Conservation (phyloP, 495 filamentous ascomycete genomes). For the Filosporella fistucella region DNA sequence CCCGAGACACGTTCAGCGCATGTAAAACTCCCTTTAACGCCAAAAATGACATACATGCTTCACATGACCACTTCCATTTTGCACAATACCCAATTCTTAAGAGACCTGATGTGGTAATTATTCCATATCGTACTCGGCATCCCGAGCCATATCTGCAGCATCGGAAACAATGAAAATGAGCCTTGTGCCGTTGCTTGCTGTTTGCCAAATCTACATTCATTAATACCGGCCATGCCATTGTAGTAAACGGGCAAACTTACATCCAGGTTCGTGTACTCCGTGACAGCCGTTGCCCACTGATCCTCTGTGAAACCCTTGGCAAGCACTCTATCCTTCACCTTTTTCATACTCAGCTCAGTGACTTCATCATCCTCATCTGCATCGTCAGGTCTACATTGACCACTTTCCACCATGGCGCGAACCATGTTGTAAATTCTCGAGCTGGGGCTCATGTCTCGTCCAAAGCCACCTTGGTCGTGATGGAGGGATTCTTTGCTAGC, state of each 20-base stretch:
- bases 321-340: slow-evolving; percentile 83
- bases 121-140: slow-evolving; percentile 8
- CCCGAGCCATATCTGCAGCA: slow-evolving; percentile 20
- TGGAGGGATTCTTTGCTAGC: slow-evolving; percentile 85
- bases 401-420: slow-evolving; percentile 74
- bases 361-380: slow-evolving; percentile 53
- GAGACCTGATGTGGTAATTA: background rate
- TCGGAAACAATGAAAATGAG: slow-evolving; percentile 62
- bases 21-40: background rate
- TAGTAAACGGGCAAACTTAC: slow-evolving; percentile 53
- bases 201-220: slow-evolving; percentile 83
- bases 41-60: background rate
- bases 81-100: background rate
- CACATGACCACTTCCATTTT: background rate
- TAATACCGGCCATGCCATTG: slow-evolving; percentile 12
- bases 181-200: slow-evolving; percentile 75
- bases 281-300: slow-evolving; percentile 78
- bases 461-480: slow-evolving; percentile 53
- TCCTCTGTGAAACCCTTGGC: slow-evolving; percentile 96
- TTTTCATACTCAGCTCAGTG: slow-evolving; percentile 73
- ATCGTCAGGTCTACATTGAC: slow-evolving; percentile 63
- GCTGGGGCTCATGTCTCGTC: slow-evolving; percentile 71
- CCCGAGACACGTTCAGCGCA: background rate
- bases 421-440: slow-evolving; percentile 94
- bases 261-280: slow-evolving; percentile 83